Evolutionary conservation across 2,329 filamentous ascomycete species (phyloP).

Genomic region (Apiospora aurea): DNA sequence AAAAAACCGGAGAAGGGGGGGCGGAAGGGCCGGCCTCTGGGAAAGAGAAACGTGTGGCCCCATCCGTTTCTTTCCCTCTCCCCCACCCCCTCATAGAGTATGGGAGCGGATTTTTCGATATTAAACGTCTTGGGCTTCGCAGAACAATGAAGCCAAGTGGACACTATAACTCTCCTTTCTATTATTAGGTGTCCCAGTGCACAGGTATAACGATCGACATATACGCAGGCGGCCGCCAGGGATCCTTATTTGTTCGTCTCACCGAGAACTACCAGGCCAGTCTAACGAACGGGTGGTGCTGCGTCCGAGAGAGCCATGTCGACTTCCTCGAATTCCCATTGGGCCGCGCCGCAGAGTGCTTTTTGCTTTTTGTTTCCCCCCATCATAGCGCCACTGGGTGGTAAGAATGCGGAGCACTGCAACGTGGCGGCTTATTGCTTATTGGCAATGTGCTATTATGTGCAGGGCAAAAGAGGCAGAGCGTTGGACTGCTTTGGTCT

Average conservation of each 20-base stretch:
- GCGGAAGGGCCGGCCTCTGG: not conserved
- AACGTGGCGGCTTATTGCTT: conserved; percentile 20
- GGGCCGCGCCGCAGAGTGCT: not conserved
- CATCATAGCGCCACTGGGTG: conserved; percentile 12
- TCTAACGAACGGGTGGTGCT: conserved; percentile 10
- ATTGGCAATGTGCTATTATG: not conserved
- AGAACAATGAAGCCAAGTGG: not conserved
- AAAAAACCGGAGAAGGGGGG: conserved; percentile 9
- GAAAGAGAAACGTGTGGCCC: not conserved
- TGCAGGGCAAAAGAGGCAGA: not conserved
- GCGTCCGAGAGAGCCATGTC: not conserved
- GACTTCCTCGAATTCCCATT: conserved; percentile 11
- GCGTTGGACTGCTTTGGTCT: not conserved
- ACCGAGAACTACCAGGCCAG: not conserved
- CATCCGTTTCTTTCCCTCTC: not conserved
- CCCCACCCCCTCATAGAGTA: not conserved
- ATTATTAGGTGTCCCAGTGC: not conserved
- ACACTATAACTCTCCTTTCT: not conserved
- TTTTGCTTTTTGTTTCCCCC: not conserved
- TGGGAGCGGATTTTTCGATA: not conserved
- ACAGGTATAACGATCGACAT: conserved; percentile 19
- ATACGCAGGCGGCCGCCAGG: not conserved
- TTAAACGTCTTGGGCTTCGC: conserved; percentile 9
- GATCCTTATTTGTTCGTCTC: not conserved
- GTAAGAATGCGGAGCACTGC: conserved; percentile 12